Evolutionary conservation across 768 basidiomycete genomes (phyloP), one percentile per base, ranked within the genome.

Genomic region (Russula lepida): DNA sequence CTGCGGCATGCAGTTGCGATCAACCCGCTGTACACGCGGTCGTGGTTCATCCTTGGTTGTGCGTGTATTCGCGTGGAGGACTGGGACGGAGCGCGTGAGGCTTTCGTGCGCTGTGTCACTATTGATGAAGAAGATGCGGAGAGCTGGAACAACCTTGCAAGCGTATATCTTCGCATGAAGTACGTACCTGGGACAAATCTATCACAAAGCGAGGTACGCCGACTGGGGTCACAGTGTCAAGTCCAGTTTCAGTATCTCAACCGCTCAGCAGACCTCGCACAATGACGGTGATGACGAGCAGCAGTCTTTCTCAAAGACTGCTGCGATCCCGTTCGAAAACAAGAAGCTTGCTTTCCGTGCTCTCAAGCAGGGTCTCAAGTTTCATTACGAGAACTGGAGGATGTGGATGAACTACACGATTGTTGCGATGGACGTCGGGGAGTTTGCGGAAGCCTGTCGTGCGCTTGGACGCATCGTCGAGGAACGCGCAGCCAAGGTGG

Each of bases 331-430:
- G 5, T 87, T 87, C 69, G 74, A 81, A 47, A 85, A 95, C 76
- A 95, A 92, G 71, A 76, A 86, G 49, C 81, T 93, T 46, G 97
- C 97, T 1, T 97, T 92, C 79, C 87, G 86, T 19, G 95, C 97
- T 2, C 85, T 99, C 28, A 87, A 89, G 66, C 89, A 92, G 62
- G 95, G 97, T 1, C 80, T 98, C 62, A 86, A 85, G 67, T 83
- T 81, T 72, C 82, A 83, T 52, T 89, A 92, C 71, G 86, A 91
- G 28, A 95, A 93, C 69, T 98, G 95, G 95, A 83, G 92, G 21
- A 95, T 99, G 89, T 99, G 97, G 97, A 80, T 81, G 63, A 99
- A 99, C 77, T 98, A 94, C 77, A 94, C 92, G 87, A 78, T 97
- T 69, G 86, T 98, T 28, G 81, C 91, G 4, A 78, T 97, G 73